Percentiles rank a stretch among this genome's conserved stretches.
Conservation (phyloP, 2,329 filamentous ascomycete genomes). For the Tolypocladium pustulatum region DNA sequence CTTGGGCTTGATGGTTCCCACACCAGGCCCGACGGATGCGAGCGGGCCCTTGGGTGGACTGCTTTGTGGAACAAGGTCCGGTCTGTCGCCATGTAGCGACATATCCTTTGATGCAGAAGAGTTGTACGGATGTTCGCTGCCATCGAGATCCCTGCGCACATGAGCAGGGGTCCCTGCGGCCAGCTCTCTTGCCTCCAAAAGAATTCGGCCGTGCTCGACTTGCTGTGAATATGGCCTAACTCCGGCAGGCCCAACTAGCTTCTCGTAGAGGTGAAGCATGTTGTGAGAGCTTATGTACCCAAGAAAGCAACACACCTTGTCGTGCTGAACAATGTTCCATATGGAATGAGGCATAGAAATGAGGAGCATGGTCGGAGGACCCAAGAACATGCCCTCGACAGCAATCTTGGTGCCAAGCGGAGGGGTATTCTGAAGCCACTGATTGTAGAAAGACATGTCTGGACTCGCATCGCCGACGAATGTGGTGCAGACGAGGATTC, state of each 20-base stretch:
- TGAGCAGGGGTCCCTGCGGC: slow-evolving; percentile 24
- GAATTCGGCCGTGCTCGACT: slow-evolving; percentile 45
- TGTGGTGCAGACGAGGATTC: slow-evolving; percentile 56
- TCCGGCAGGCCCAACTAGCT: slow-evolving; percentile 37
- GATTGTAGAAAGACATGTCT: slow-evolving; percentile 55
- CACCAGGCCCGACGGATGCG: slow-evolving; percentile 8
- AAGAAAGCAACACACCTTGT: slow-evolving; percentile 56
- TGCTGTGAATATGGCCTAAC: slow-evolving; percentile 38
- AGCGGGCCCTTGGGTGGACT: slow-evolving; percentile 15
- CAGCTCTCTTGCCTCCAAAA: slow-evolving; percentile 41
- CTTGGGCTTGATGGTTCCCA: slow-evolving; percentile 18
- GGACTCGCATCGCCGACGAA: slow-evolving; percentile 55
- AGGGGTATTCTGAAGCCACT: slow-evolving; percentile 53
- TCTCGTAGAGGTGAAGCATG: slow-evolving; percentile 54
- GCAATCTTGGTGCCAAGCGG: slow-evolving; percentile 46
- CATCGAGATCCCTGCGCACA: slow-evolving; percentile 16
- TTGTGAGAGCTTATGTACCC: slow-evolving; percentile 58
- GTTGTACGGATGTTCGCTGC: slow-evolving; percentile 13
- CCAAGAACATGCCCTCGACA: slow-evolving; percentile 58
- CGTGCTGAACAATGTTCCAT: slow-evolving; percentile 54
- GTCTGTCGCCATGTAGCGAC: slow-evolving; percentile 11
- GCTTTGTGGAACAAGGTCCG: slow-evolving; percentile 14
- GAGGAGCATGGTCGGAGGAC: slow-evolving; percentile 54
- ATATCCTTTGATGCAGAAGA: slow-evolving; percentile 13
- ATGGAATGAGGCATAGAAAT: slow-evolving; percentile 55